phyloP scores from a whole-genome alignment of 2,329 filamentous ascomycete genomes.

The Davidsoniella virescens region DNA sequence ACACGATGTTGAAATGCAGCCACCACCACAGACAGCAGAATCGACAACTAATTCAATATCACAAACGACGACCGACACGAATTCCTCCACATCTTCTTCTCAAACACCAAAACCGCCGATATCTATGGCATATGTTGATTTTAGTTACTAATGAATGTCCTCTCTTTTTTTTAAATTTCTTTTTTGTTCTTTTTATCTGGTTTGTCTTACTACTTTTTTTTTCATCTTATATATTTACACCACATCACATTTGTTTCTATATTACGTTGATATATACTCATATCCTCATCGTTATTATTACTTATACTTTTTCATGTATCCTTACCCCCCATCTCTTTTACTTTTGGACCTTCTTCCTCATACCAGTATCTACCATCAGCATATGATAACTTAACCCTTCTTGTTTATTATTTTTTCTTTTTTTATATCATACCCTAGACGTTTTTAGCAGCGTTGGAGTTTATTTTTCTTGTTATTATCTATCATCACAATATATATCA shows the following conservation, averaged over 20 bases:
- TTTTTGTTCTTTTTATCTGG: neutral
- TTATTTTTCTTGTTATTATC: neutral
- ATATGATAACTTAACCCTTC: no score
- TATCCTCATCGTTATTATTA: neutral
- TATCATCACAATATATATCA: neutral
- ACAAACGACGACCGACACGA: slow-evolving; percentile 3
- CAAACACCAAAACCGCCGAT: slow-evolving; percentile 35
- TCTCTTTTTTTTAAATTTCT: neutral
- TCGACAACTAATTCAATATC: slow-evolving; percentile 5
- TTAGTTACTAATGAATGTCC: slow-evolving; percentile 36
- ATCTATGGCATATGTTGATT: slow-evolving; percentile 41
- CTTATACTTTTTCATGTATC: neutral
- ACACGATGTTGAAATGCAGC: slow-evolving; percentile 16
- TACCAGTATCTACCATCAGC: no score
- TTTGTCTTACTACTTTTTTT: neutral
- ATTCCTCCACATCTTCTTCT: slow-evolving; percentile 21
- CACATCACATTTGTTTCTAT: no score
- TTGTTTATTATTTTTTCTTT: neutral
- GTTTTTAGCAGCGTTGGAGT: slow-evolving; percentile 4
- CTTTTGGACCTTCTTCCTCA: no score
- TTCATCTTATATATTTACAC: no score
- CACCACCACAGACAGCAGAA: slow-evolving; percentile 16
- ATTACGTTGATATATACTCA: slow-evolving; percentile 10
- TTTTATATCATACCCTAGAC: slow-evolving; percentile 9
- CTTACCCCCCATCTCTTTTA: neutral